A percentile compares a stretch with the other conserved stretches of the same genome.
Evolutionary conservation across 768 basidiomycete genomes (phyloP).

Genomic region (Phylloporus arenicola): DNA sequence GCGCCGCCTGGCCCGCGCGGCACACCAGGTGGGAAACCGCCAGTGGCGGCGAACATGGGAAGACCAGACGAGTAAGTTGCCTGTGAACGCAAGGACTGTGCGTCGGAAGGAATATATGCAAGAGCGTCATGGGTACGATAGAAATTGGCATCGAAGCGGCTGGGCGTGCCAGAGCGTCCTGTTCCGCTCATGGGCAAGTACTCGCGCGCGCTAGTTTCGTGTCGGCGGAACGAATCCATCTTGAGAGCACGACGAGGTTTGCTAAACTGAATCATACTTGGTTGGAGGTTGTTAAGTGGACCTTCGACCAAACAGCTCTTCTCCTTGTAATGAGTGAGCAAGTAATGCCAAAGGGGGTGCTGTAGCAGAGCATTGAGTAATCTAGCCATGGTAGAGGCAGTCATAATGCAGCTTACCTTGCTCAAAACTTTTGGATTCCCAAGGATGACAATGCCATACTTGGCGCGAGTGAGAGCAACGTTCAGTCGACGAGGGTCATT

Average conservation of each 20-base stretch:
- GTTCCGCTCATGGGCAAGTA: constrained; percentile 41
- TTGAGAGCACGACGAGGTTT: constrained; percentile 91
- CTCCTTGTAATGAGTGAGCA: constrained; percentile 98
- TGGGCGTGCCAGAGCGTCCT: constrained; percentile 79
- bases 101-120: constrained; percentile 92
- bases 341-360: constrained; percentile 98
- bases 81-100: constrained; percentile 93
- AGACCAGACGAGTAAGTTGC: constrained; percentile 92
- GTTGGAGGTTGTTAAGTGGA: constrained; percentile 90
- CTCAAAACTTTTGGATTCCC: constrained; percentile 99
- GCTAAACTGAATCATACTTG: constrained; percentile 99
- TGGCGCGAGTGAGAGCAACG: constrained; percentile 94
- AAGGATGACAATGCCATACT: constrained; percentile 98
- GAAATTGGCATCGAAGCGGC: constrained; percentile 93
- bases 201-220: constrained; percentile 88
- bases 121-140: constrained; percentile 93
- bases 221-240: constrained; percentile 90
- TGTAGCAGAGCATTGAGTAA: constrained; percentile 29
- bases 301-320: constrained; percentile 91
- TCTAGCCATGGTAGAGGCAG: neutral
- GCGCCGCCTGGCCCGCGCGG: constrained; percentile 55
- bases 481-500: constrained; percentile 96
- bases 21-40: constrained; percentile 64
- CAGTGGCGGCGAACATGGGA: constrained; percentile 71
- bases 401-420: constrained; percentile 59